A percentile compares a stretch with the other conserved stretches of the same genome.
Conservation (phyloP, 768 basidiomycete genomes). For the Botryobasidium botryosum region DNA sequence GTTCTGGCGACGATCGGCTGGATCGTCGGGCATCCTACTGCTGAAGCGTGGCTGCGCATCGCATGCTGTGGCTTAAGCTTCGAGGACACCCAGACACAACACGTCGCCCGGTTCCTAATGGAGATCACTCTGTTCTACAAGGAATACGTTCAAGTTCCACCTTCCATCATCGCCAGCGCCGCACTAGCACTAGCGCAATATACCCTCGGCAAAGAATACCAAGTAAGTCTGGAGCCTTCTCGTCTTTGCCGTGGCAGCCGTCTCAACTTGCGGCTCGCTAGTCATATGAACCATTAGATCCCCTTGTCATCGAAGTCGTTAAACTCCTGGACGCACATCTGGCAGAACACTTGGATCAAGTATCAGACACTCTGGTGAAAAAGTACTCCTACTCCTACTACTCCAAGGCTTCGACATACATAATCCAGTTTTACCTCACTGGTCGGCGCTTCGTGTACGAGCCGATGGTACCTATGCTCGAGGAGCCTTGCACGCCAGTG, state of each 20-base stretch:
- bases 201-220: constrained; percentile 66
- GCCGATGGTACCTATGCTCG: not conserved
- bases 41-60: constrained; percentile 87
- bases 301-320: constrained; percentile 67
- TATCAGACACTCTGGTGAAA: constrained; percentile 92
- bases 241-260: not conserved
- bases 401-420: constrained; percentile 85
- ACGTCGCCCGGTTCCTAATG: constrained; percentile 96
- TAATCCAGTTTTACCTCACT: constrained; percentile 85
- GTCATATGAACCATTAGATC: too few species aligned
- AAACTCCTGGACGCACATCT: constrained; percentile 74
- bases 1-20: constrained; percentile 92
- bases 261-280: not conserved
- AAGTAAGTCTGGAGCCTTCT: constrained; percentile 26
- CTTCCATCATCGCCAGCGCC: constrained; percentile 80
- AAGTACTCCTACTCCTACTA: constrained; percentile 98
- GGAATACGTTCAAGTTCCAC: constrained; percentile 74
- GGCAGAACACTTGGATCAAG: constrained; percentile 73
- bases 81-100: constrained; percentile 83
- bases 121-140: constrained; percentile 97
- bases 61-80: constrained; percentile 33
- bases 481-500: not conserved
- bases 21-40: constrained; percentile 92
- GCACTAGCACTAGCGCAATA: constrained; percentile 77
- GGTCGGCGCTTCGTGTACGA: constrained; percentile 36